A percentile compares a stretch with the other conserved stretches of the same genome.
phyloP scores from a whole-genome alignment of 345 rosid genomes.

The Hibiscus trionum region DNA sequence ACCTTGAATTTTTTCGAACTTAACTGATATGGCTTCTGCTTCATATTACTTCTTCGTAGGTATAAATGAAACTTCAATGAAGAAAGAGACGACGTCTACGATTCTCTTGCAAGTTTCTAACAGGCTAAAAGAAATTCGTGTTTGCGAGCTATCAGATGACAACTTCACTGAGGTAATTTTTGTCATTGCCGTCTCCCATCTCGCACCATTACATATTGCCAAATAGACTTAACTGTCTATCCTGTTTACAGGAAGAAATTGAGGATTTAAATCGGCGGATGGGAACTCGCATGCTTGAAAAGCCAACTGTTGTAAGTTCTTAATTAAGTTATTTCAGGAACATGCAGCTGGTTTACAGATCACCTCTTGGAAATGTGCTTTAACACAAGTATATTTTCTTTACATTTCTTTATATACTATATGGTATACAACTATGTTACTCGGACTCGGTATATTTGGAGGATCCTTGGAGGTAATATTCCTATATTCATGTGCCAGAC shows the following conservation, averaged over 20 bases:
- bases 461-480: too few species aligned
- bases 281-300: constrained; percentile 21
- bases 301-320: constrained; percentile 36
- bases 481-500: too few species aligned
- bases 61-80: constrained; percentile 22
- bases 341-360: neutral
- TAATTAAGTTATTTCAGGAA: neutral
- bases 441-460: too few species aligned
- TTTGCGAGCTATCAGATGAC: constrained; percentile 35
- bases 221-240: constrained; percentile 3
- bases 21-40: constrained; percentile 1
- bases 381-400: neutral
- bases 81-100: constrained; percentile 14
- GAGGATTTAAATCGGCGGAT: constrained; percentile 35
- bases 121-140: constrained; percentile 27
- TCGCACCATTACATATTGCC: neutral
- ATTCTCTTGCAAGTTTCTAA: constrained; percentile 33
- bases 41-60: constrained; percentile 17
- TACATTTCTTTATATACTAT: neutral
- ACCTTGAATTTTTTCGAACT: neutral
- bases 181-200: neutral
- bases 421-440: too few species aligned
- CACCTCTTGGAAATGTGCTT: neutral
- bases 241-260: constrained; percentile 44
- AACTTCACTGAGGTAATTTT: constrained; percentile 40